Base-by-base conservation (phyloP, 352 stramenopile species). In the Globisporangium sylvaticum region DNA sequence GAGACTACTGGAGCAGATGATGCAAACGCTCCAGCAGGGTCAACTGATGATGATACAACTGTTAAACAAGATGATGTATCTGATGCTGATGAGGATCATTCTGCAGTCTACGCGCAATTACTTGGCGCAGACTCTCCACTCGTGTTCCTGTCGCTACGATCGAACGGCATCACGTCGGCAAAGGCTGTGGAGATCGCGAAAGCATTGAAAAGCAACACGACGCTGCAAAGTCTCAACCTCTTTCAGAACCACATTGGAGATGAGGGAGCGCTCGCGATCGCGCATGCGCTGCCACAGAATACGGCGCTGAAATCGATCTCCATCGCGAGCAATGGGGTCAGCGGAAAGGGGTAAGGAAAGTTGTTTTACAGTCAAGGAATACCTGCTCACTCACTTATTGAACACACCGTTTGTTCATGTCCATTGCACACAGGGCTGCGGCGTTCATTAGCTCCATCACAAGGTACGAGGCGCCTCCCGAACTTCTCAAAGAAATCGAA, bases 211-310 rank as follows among this genome's bases (percentile, higher is more conserved):
- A 31, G n/a, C 7, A 91, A 84, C 68, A 71, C 75, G 42, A 87
- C 60, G 14, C 75, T 94, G 6, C 67, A 86, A 65, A 67, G 77
- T 31, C 76, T 94, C 32, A 94, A 92, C 53, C 64, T 92, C 37
- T 94, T 92, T 46, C 75, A 87, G 29, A 94, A 94, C 60, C 31
- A 60, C 0, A 72, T 94, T 12, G 75, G 72, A 0, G 82, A 94
- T 63, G 75, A 71, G 20, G 86, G 86, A 2, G 81, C 81, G 0
- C 34, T 77, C 7, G 86, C 77, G 5, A 70, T 94, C 18, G 82
- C 83, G 9, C 75, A 84, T 56, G 81, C 82, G 18, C 48, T 94
- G 57, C 74, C 83, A 0, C 75, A 85, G 46, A 91, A 89, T 48
- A 65, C 66, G 14, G 81, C 73, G 20, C 75, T 94, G 7, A 81